Base-by-base conservation (phyloP, 257 asterid genomes). In the Misopates orontium region DNA sequence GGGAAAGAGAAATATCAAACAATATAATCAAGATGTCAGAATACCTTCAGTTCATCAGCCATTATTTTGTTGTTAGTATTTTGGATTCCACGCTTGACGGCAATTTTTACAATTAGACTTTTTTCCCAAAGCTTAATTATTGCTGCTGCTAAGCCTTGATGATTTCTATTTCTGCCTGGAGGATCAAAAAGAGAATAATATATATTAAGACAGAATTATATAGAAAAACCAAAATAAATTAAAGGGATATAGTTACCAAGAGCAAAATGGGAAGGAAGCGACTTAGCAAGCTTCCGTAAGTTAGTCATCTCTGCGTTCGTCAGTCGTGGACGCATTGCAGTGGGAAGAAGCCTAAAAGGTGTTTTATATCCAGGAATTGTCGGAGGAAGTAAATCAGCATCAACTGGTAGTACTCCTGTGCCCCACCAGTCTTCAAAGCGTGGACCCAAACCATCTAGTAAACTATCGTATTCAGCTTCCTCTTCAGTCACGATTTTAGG, bases 391-490 rank as follows among this genome's bases (percentile, higher is more conserved):
- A 83, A 80, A 82, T 93, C 99, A 67, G 97, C 99, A 75, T 93
- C 97, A 58, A 93, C 95, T 63, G 99, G 99, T 78, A 87, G 95
- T 53, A 90, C 79, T 56, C 99, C 99, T n/a, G 92, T 93, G 64
- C 99, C 99, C 99, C 99, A 93, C 99, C 99, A 93, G 60, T 93
- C 96, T 70, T 93, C 97, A 70, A 86, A 93, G 45, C 97, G 87
- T 69, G 96, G 97, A 52, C 97, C 99, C 75, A 93, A 83, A 73
- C 95, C 95, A 77, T 86, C 95, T 73, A 93, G 82, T 50, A 87
- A 76, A 58, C 54, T 71, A 74, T 79, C 82, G 80, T 75, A 90
- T 71, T 90, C 95, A 69, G 78, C 78, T 82, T 86, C 97, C 73
- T 84, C 94, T 73, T 71, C 87, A 5, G 95, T 81, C 87, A 82